Evolutionary conservation across 2,329 filamentous ascomycete species (phyloP), one percentile per base, ranked within the genome.

Genomic region (Zasmidium citrigriseum): DNA sequence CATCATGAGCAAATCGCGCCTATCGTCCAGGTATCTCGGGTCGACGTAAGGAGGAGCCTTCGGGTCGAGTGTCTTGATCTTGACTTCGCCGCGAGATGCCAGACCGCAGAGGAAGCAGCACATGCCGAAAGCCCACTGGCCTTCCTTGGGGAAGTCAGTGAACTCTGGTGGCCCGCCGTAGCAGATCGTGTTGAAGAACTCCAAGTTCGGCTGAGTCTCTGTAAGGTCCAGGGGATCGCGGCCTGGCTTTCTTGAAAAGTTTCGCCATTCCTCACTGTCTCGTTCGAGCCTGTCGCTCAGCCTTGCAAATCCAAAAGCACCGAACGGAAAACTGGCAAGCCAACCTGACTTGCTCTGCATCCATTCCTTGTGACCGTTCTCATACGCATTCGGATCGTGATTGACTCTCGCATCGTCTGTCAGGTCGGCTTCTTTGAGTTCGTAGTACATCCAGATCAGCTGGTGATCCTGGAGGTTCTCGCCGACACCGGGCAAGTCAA

Each of bases 211-310:
- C 66, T 88, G 86, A 4, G 72, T 70, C 0, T 76, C 72, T 0
- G 80, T 80, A 16, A 88, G 73, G 18, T 82, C 83, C 85, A 89
- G 88, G 0, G 86, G 84, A 64, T 88, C 86, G 3, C 85, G 82
- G 3, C 82, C 82, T 23, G 76, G 70, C 34, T 73, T 54, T 22
- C 62, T 38, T 10, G 60, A 4, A 0, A 77, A 72, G 0, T 83
- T 81, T 2, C 76, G 76, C 86, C 86, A 88, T 5, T 84, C 64
- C 2, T 78, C 74, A 1, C 81, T 80, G 63, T 84, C 76, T 47
- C 78, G 73, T 12, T 67, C 62, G 1, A 88, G 78, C 5, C 85
- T 82, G 9, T 85, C 79, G 58, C 87, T 84, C 0, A 88, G 75
- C n/a, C 86, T 80, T 4, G 85, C 82, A 64, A 80, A 89, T 11